Percentiles rank a stretch among this genome's conserved stretches.
These are phyloP conservation scores for Cunninghamia lanceolata DNA, from an alignment of 75 land plant genomes.

Conservation along the genomic window DNA sequence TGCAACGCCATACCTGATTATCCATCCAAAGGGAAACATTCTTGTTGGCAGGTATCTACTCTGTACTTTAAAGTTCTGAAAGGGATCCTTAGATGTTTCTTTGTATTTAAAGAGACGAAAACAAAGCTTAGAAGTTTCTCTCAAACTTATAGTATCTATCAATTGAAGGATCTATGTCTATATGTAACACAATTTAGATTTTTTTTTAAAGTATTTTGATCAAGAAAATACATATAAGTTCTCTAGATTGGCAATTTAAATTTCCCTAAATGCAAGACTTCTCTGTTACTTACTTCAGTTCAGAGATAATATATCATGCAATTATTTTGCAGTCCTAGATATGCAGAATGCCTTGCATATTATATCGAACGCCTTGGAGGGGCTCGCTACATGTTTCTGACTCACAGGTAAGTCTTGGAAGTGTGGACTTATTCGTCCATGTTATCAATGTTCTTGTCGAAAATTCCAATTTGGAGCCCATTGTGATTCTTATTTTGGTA, in stretches of 20 bases:
- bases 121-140: not conserved
- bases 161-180: not conserved
- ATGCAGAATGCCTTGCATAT: constrained; percentile 45
- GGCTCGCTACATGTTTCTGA: constrained; percentile 75
- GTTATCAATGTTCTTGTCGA: not conserved
- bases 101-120: not conserved
- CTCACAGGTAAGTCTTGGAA: constrained; percentile 51
- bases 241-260: not conserved
- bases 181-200: constrained; percentile 2
- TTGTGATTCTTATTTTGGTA: not conserved
- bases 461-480: not conserved
- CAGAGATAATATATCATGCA: constrained; percentile 8
- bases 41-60: constrained; percentile 64
- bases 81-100: not conserved
- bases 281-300: not conserved
- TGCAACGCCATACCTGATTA: constrained; percentile 67
- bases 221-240: not conserved
- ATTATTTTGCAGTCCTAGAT: constrained; percentile 58
- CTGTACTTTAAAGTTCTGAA: not conserved
- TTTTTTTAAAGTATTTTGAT: not conserved
- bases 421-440: not conserved
- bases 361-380: constrained; percentile 70
- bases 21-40: constrained; percentile 76
- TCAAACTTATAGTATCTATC: not conserved
- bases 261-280: not conserved